Base-by-base conservation (phyloP, 192 early-diverging fungal species). In the Coemansia sp. region DNA sequence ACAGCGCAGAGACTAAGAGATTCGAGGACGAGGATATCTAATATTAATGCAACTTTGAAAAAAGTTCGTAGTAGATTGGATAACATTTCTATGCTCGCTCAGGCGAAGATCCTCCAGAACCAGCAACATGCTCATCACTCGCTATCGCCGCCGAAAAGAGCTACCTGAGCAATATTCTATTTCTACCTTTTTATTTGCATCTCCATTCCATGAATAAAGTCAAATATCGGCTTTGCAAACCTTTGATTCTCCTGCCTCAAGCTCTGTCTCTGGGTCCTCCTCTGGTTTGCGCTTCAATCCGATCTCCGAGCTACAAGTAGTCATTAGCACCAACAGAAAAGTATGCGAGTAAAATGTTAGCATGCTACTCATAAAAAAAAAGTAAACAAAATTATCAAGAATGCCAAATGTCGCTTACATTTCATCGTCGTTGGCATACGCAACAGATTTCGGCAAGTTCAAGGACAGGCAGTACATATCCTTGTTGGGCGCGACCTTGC, bases 391-490 rank as follows among this genome's bases (percentile, higher is more conserved):
- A 4, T 17, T 33, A 10, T 2, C 26, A 43, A 8, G 11, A 8
- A 33, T 30, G 0, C 0, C 9, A 30, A 14, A 33, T 30, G 43
- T 14, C 14, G 55, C 67, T 73, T 69, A 73, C 74, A 40, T 44
- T 65, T 85, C 70, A 8, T 69, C 76, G 58, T 64, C 37, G 0
- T 57, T 49, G 5, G 72, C 70, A 50, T 77, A 98, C 4, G 95
- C 95, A 21, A 98, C 89, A 53, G 85, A 89, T 17, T 85, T 75
- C 17, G 92, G 91, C 55, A 99, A 75, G 11, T 75, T 76, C 70
- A 99, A 93, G 13, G 92, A 92, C 46, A 98, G 80, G 70, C 98
- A 99, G 68, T 94, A 90, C 98, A 99, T 99, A 32, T 99, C 95
- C 85, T 99, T 99, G 58, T 95, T 96, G 3, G 98, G 98, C 2